phyloP scores from a whole-genome alignment of 192 early-diverging fungal genomes.

The Coemansia sp. region DNA sequence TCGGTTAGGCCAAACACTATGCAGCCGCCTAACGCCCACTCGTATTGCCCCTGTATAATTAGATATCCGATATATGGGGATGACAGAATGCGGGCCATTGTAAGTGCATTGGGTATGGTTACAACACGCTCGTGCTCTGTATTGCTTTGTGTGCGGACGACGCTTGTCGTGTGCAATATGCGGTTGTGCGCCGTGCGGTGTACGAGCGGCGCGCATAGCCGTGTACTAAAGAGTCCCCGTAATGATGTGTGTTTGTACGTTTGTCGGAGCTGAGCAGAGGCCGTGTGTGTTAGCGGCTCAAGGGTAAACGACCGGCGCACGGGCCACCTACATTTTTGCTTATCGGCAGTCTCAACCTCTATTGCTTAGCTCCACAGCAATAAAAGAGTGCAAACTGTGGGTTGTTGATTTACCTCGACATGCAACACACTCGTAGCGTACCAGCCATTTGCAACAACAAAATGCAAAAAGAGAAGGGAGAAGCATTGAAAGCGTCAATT shows the following conservation, averaged over 20 bases:
- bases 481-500: too few species aligned
- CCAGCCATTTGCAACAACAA: background rate
- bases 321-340: background rate
- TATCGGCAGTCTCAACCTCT: too few species aligned
- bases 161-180: background rate
- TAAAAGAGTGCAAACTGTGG: background rate
- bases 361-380: too few species aligned
- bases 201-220: too few species aligned
- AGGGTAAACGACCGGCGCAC: background rate
- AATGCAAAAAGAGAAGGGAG: background rate
- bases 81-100: slow-evolving; percentile 71
- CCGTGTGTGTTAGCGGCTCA: background rate
- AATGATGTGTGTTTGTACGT: background rate
- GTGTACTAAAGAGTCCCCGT: too few species aligned
- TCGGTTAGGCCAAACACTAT: slow-evolving; percentile 84
- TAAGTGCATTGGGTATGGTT: slow-evolving; percentile 88
- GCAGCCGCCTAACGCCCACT: slow-evolving; percentile 71
- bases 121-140: slow-evolving; percentile 72
- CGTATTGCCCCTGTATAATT: slow-evolving; percentile 73
- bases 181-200: background rate
- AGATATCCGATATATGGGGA: slow-evolving; percentile 89
- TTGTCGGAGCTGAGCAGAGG: background rate
- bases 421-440: background rate
- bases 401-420: background rate
- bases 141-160: background rate